phyloP scores from a whole-genome alignment of 2,329 filamentous ascomycete species.

The Arthrinium puccinioides region DNA sequence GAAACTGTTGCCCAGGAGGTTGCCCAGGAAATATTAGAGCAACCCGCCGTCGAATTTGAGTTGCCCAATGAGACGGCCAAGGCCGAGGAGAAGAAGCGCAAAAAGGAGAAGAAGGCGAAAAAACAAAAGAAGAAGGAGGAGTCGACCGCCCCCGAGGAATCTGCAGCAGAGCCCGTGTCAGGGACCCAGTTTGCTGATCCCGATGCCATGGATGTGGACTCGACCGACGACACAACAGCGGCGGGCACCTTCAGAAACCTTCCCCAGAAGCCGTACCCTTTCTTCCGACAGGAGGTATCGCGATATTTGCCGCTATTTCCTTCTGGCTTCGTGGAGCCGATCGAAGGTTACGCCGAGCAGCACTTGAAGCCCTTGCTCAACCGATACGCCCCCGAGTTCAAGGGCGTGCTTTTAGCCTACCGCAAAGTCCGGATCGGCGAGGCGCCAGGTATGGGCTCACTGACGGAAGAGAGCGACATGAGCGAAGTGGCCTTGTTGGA shows the following conservation, averaged over 20 bases:
- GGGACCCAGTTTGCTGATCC: constrained; percentile 15
- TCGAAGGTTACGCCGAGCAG: constrained; percentile 65
- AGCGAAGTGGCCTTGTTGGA: constrained; percentile 36
- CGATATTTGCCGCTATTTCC: constrained; percentile 73
- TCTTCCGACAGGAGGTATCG: constrained; percentile 72
- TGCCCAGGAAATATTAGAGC: too few species aligned
- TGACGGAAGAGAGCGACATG: constrained; percentile 38
- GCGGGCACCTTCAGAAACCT: constrained; percentile 28
- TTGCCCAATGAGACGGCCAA: background rate
- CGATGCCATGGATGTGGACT: constrained; percentile 34
- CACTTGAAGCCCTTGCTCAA: constrained; percentile 70
- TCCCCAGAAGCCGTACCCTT: constrained; percentile 52
- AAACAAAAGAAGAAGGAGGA: constrained; percentile 8
- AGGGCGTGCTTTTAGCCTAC: constrained; percentile 70
- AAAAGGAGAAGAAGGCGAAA: constrained; percentile 18
- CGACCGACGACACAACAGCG: constrained; percentile 15
- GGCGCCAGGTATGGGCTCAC: constrained; percentile 40
- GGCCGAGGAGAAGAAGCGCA: constrained; percentile 10
- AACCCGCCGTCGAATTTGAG: background rate
- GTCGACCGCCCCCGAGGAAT: background rate
- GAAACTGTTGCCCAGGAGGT: too few species aligned
- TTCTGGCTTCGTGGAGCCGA: constrained; percentile 58
- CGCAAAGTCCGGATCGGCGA: constrained; percentile 60
- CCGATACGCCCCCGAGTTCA: constrained; percentile 65
- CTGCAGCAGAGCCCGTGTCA: constrained; percentile 17